Evolutionary conservation across 2,329 filamentous ascomycete genomes (phyloP), one percentile per base, ranked within the genome.

Genomic region (Apiospora arundinis): DNA sequence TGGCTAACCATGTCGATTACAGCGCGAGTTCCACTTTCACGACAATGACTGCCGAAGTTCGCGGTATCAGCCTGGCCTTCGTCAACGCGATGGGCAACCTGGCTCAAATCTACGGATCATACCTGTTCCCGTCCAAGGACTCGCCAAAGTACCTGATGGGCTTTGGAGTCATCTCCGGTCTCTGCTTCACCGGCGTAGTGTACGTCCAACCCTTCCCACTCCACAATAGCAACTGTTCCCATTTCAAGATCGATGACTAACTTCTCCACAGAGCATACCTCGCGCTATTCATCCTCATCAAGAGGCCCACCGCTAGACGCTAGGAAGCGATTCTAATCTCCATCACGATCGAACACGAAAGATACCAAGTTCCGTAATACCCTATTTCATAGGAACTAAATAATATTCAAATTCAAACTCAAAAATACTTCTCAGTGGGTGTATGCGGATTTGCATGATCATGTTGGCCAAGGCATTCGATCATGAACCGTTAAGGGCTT

Each of bases 41-140:
- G 1, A 77, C 80, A 23, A 85, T 89, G 82, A 80, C 81, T 25
- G 82, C 82, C 0, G 86, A 89, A 73, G 83, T 84, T 3, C 78
- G 87, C n/a, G 87, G 83, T 18, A 83, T 90, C n/a, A 82, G 82
- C 3, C 77, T 89, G 28, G 87, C 86, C 1, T 76, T 88, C 12
- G 84, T 89, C 49, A 88, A 89, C 73, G 85, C 85, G 0, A 80
- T 89, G 56, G 87, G 86, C 4, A 89, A 89, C 73, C 76, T 88
- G 14, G 85, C 87, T 0, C 85, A 87, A 72, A 89, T 90, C 23
- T 89, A 89, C 72, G 87, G 88, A 0, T 74, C 79, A 0, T 81
- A 81, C 70, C 69, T 81, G 7, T 81, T 80, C 71, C 79, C 79
- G 1, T 72, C 72, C 44, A 56, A 40, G 0, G 76, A 77, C 67